Conservation (phyloP, 352 stramenopile genomes). For the Chrysophaeum taylorii region DNA sequence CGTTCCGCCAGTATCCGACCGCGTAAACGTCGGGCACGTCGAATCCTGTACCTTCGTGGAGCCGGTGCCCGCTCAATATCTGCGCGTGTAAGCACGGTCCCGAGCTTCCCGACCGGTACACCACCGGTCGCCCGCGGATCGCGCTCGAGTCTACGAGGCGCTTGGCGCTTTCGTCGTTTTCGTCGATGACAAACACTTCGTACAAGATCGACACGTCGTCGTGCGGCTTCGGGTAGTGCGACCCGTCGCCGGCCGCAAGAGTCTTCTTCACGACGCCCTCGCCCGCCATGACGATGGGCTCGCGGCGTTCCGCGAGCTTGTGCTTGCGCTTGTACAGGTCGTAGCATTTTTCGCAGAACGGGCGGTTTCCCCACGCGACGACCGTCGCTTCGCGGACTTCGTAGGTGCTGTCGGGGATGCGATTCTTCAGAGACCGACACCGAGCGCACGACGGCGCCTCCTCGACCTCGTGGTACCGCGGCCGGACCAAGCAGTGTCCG, state of each 20-base stretch:
- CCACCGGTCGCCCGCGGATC: not conserved
- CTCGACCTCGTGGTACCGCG: slow-evolving; percentile 3
- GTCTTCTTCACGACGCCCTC: not conserved
- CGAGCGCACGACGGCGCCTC: not conserved
- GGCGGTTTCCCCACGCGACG: not conserved
- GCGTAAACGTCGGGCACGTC: slow-evolving; percentile 1
- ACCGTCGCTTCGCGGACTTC: not conserved
- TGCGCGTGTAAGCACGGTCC: not conserved
- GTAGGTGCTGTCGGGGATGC: not conserved
- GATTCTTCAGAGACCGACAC: too few relatives aligned
- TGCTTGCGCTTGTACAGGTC: slow-evolving; percentile 1
- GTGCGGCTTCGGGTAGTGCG: not conserved
- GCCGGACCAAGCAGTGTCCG: not conserved
- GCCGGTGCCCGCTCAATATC: not conserved
- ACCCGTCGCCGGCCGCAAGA: not conserved
- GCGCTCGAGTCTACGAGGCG: not conserved
- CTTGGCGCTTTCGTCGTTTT: too few relatives aligned
- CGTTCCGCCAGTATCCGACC: not conserved
- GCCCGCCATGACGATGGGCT: not conserved
- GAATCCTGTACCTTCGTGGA: not conserved
- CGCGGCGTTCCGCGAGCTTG: not conserved
- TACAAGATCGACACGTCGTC: not conserved
- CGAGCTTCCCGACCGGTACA: not conserved
- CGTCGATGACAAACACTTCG: not conserved
- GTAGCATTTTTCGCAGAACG: slow-evolving; percentile 8